Evolutionary conservation across 441 rosid genomes (phyloP).

Genomic region (Isatis lusitanica): DNA sequence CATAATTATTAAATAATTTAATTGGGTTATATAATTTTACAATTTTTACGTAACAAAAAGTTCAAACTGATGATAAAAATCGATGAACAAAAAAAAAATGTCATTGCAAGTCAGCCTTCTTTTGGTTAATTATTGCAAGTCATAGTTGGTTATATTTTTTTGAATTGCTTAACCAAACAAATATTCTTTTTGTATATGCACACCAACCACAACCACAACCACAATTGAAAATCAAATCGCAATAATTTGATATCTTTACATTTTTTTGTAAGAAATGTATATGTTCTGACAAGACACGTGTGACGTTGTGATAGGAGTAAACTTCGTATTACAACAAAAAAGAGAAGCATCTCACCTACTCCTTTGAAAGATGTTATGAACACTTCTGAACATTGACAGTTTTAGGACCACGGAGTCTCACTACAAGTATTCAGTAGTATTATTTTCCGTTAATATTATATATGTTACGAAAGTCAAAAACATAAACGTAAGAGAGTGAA

Average conservation of each 20-base stretch:
- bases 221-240: neutral
- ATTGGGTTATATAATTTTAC: neutral
- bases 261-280: neutral
- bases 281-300: neutral
- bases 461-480: no score
- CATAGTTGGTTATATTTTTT: neutral
- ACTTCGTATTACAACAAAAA: neutral
- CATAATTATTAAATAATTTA: neutral
- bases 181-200: neutral
- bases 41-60: neutral
- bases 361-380: constrained; percentile 13
- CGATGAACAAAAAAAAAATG: neutral
- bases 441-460: neutral
- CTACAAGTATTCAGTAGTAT: neutral
- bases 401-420: constrained; percentile 3
- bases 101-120: neutral
- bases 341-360: constrained; percentile 21
- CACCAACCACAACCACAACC: constrained; percentile 27
- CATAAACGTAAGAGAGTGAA: no score
- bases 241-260: neutral
- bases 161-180: neutral
- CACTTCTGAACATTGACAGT: neutral
- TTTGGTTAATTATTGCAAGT: neutral
- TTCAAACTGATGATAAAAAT: neutral
- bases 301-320: neutral